Conservation (phyloP, 441 rosid species). For the Syzygium syzygioides region DNA sequence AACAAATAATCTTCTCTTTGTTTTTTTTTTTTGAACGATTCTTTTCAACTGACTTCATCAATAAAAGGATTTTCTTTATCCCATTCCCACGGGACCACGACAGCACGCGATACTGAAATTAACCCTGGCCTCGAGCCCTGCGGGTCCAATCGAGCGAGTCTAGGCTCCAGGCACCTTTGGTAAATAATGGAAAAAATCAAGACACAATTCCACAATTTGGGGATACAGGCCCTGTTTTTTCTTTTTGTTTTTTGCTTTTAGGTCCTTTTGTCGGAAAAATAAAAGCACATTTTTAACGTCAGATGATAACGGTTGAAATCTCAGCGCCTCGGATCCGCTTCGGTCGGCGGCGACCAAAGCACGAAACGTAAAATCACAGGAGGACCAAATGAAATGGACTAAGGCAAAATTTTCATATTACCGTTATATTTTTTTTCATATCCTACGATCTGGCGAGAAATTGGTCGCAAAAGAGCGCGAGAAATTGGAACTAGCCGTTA, state of each 20-base stretch:
- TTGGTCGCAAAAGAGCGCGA: not conserved
- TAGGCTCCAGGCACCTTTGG: not conserved
- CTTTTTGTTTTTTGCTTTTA: fast-evolving
- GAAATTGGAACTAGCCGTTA: not conserved
- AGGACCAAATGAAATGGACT: not conserved
- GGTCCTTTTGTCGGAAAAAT: not conserved
- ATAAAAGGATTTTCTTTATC: not conserved
- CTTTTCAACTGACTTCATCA: not conserved
- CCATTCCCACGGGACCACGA: not conserved
- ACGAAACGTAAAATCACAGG: not conserved
- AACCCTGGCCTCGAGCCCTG: not conserved
- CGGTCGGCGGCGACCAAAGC: not conserved
- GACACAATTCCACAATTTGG: not conserved
- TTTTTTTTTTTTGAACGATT: not conserved
- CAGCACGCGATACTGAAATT: not conserved
- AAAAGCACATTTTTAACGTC: not conserved
- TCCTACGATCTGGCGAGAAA: not conserved
- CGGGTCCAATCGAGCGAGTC: not conserved
- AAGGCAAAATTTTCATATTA: not conserved
- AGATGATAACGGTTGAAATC: not conserved
- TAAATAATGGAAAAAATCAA: not conserved
- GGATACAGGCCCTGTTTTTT: not conserved
- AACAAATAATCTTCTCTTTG: not conserved
- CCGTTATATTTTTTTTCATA: not conserved
- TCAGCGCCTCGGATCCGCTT: not conserved